Conservation (phyloP, 225 moss, liverwort and hornwort genomes). For the Straminergon stramineum region DNA sequence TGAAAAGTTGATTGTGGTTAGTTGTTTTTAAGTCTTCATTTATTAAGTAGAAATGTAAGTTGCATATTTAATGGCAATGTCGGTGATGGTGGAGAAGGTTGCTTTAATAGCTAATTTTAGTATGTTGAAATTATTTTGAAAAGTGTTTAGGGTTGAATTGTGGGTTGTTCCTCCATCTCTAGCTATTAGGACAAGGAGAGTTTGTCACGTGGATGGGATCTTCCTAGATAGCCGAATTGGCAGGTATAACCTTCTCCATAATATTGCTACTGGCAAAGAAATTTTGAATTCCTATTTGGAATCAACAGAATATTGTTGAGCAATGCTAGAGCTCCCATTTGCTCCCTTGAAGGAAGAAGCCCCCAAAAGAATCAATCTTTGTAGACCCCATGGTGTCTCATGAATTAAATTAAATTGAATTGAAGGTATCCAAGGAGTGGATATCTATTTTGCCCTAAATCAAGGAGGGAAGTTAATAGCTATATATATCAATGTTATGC, state of each 20-base stretch:
- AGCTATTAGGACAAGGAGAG: background rate
- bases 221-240: accelerated
- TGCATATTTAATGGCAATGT: background rate
- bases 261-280: accelerated
- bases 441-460: too few relatives aligned
- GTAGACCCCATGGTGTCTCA: accelerated
- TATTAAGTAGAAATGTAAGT: background rate
- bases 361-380: accelerated
- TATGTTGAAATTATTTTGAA: background rate
- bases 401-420: background rate
- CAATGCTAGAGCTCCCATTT: background rate
- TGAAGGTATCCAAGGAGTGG: background rate
- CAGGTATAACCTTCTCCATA: accelerated
- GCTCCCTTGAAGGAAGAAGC: accelerated
- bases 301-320: background rate
- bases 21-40: background rate
- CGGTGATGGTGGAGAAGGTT: background rate
- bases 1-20: background rate
- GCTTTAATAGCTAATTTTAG: background rate
- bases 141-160: background rate
- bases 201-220: accelerated
- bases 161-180: accelerated
- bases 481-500: background rate
- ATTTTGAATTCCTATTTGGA: background rate
- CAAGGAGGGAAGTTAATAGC: accelerated